phyloP scores from a whole-genome alignment of 768 basidiomycete species.

The Cyathus striatus region DNA sequence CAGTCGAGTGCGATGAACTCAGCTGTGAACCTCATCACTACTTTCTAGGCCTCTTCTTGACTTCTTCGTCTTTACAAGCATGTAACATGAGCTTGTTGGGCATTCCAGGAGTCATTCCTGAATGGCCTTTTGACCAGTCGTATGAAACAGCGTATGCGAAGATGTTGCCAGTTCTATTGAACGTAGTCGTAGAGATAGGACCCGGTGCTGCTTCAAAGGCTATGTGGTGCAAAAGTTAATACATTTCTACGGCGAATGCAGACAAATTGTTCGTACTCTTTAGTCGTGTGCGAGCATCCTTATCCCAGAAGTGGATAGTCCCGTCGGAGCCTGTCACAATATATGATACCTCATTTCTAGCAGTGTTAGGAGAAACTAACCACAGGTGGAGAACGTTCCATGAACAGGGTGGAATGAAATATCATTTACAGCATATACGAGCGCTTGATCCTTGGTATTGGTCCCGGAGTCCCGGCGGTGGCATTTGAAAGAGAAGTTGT shows the following conservation, averaged over 20 bases:
- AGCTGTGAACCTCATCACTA: too few species aligned
- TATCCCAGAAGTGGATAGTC: conserved; percentile 92
- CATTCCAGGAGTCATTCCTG: conserved; percentile 67
- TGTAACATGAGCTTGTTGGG: conserved; percentile 84
- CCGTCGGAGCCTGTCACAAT: conserved; percentile 64
- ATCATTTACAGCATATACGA: conserved; percentile 81
- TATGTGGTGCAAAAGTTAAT: conserved; percentile 13
- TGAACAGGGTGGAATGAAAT: conserved; percentile 83
- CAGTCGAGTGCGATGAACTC: too few species aligned
- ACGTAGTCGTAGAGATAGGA: conserved; percentile 75
- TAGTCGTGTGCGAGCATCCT: conserved; percentile 85
- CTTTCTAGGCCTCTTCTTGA: conserved; percentile 58
- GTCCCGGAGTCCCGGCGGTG: conserved; percentile 58
- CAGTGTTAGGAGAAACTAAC: conserved; percentile 25
- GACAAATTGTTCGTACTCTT: conserved; percentile 54
- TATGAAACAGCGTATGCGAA: conserved; percentile 93
- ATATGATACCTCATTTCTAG: conserved; percentile 1
- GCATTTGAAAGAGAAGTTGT: conserved; percentile 89
- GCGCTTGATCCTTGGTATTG: conserved; percentile 55
- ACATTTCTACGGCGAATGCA: conserved; percentile 1
- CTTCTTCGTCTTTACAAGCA: conserved; percentile 83
- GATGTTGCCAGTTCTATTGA: conserved; percentile 84
- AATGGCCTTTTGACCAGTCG: conserved; percentile 91
- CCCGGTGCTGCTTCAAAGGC: conserved; percentile 72
- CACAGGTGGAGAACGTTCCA: conserved; percentile 82